Base-by-base conservation (phyloP, 208 protist species). In the Acanthamoeba polyphaga region DNA sequence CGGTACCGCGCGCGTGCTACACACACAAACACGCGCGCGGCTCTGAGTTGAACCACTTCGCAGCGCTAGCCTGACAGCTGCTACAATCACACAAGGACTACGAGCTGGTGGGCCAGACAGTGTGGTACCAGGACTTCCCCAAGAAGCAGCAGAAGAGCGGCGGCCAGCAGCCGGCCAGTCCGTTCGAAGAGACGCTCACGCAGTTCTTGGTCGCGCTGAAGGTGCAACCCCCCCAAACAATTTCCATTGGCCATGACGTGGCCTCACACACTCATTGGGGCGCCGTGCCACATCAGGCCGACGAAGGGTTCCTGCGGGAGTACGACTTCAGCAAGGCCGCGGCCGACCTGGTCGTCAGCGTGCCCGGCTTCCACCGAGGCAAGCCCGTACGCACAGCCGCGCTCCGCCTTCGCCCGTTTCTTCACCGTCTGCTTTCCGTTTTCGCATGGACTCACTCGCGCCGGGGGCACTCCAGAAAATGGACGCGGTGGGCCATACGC, bases 81-180 rank as follows among this genome's bases (percentile, higher is more conserved):
- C 53, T 12, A 94, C 66, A 72, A 84, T 68, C 5, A 2, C 60
- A 38, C 22, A 17, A 70, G 46, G 95, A 96, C 62, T 96, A 92
- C 51, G 32, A 68, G 13, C 24, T 32, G 24, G 60, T 95, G 7
- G 80, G 80, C 27, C 95, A 96, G 94, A 96, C 89, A 7, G 87
- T 96, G 34, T 96, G 95, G 95, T 95, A 58, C 88, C 95, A 96
- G 62, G 95, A 96, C 92, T 96, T 95, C 70, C 38, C 10, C 13
- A 60, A 84, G 72, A n/a, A 94, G 78, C 5, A 68, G 27, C 17
- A 12, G 62, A 22, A 17, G 64, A 15, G 19, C 15, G 19, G 64
- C 34, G 32, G 58, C 12, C 19, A 29, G 43, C 12, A 51, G 53
- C 53, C 53, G 53, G 10, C 53, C 53, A 87, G 32, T 32, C 46